phyloP scores from a whole-genome alignment of 2,329 filamentous ascomycete species.

The Talaromyces rugulosus region DNA sequence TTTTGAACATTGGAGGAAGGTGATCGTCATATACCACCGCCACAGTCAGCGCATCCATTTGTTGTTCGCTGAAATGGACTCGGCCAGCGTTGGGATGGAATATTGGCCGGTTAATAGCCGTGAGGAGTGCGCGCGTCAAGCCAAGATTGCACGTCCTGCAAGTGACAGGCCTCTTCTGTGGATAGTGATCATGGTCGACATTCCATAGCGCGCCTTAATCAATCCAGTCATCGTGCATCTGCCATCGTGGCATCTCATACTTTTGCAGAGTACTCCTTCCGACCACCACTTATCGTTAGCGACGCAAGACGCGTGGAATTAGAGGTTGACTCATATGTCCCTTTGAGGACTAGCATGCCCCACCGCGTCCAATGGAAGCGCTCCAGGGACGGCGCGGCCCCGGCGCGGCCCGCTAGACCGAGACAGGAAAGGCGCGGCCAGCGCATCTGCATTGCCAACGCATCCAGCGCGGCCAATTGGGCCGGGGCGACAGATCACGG shows the following conservation, averaged over 20 bases:
- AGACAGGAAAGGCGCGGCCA: conserved; percentile 7
- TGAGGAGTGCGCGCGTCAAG: neutral
- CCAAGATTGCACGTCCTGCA: neutral
- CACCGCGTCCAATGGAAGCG: neutral
- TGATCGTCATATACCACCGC: neutral
- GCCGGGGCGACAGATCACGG: neutral
- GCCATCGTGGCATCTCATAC: neutral
- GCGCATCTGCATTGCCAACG: conserved; percentile 22
- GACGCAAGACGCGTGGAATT: neutral
- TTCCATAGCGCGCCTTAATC: neutral
- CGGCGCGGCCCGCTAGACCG: conserved; percentile 26
- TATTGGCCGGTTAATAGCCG: neutral
- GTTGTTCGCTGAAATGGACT: neutral
- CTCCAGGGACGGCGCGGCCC: neutral
- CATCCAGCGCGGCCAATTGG: conserved; percentile 10
- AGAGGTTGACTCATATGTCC: neutral
- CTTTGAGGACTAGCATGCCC: neutral
- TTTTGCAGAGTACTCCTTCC: neutral
- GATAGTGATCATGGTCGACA: no score
- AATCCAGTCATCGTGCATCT: neutral
- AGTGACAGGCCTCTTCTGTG: neutral
- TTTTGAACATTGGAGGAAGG: neutral
- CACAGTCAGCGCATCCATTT: neutral
- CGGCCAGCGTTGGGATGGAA: neutral
- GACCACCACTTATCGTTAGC: neutral